Evolutionary conservation across 2,329 filamentous ascomycete genomes (phyloP).

Genomic region (Didymella keratinophila): DNA sequence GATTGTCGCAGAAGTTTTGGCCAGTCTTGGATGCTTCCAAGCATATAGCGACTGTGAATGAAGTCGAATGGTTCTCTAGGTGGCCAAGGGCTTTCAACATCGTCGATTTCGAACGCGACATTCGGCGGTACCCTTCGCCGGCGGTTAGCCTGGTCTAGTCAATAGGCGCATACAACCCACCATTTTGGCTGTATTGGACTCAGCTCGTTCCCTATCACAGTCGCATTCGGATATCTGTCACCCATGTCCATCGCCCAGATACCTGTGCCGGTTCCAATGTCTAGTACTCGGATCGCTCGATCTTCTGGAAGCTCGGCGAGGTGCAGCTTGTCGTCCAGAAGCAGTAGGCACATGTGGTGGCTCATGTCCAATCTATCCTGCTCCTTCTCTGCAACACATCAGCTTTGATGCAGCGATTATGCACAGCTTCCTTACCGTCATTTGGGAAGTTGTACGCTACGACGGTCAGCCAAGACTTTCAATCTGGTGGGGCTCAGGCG

Average conservation of each 20-base stretch:
- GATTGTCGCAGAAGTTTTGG: slow-evolving; percentile 57
- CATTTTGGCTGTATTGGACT: slow-evolving; percentile 59
- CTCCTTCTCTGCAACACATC: slow-evolving; percentile 39
- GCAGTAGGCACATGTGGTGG: slow-evolving; percentile 48
- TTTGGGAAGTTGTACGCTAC: slow-evolving; percentile 52
- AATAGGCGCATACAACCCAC: slow-evolving; percentile 11
- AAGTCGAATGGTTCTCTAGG: slow-evolving; percentile 51
- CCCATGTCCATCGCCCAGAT: slow-evolving; percentile 49
- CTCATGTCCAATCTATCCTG: slow-evolving; percentile 56
- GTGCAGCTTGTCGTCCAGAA: slow-evolving; percentile 43
- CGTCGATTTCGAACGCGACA: slow-evolving; percentile 58
- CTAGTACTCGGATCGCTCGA: slow-evolving; percentile 39
- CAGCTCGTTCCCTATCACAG: slow-evolving; percentile 55
- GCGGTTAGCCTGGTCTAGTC: background rate
- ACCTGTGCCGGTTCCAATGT: slow-evolving; percentile 49
- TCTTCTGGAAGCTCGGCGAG: slow-evolving; percentile 38
- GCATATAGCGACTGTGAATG: slow-evolving; percentile 56
- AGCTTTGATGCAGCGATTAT: background rate
- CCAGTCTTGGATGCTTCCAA: slow-evolving; percentile 58
- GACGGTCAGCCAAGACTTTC: background rate
- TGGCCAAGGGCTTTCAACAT: slow-evolving; percentile 55
- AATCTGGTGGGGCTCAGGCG: slow-evolving; percentile 21
- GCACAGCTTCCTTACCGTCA: slow-evolving; percentile 30
- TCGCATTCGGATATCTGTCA: slow-evolving; percentile 39
- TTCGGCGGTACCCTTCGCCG: slow-evolving; percentile 54